Percentiles rank a stretch among this genome's conserved stretches.
phyloP scores from a whole-genome alignment of 129 eudicot genomes.

The Flaveria bidentis region DNA sequence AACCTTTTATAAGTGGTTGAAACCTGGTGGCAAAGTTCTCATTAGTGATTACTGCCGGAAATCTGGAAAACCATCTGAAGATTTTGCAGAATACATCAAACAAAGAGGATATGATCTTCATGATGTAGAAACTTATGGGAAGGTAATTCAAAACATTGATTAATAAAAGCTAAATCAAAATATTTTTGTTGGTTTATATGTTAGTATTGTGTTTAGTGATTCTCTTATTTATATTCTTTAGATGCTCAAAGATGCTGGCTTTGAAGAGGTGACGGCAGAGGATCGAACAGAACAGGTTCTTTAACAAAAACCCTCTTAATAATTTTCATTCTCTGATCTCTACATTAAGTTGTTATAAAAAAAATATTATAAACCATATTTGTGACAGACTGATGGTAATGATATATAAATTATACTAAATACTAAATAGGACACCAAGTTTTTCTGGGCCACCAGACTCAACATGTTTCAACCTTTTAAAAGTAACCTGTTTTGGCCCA shows the following conservation, averaged over 20 bases:
- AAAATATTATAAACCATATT: neutral
- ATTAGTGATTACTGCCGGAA: constrained; percentile 89
- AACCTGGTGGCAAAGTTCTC: constrained; percentile 95
- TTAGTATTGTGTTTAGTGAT: constrained; percentile 5
- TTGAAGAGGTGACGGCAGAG: constrained; percentile 77
- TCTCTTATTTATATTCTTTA: constrained; percentile 19
- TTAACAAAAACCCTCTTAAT: neutral
- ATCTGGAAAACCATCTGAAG: constrained; percentile 70
- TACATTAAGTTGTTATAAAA: neutral
- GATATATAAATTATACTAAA: too few species aligned
- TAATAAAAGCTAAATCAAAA: neutral
- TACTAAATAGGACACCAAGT: too few species aligned
- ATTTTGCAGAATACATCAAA: constrained; percentile 81
- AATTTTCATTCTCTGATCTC: too few species aligned
- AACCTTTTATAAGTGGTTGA: constrained; percentile 93
- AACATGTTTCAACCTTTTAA: neutral
- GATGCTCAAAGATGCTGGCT: constrained; percentile 98
- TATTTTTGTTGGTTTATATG: neutral
- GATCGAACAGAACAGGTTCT: constrained; percentile 89
- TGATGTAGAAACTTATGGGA: constrained; percentile 83
- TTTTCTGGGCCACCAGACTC: too few species aligned
- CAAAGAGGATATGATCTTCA: constrained; percentile 99
- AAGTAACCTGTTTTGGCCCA: neutral
- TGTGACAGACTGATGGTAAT: neutral
- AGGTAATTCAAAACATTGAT: constrained; percentile 40